These are phyloP conservation scores for Ophiostoma sp. DNA, from an alignment of 2,329 filamentous ascomycete species.

Conservation along the genomic window DNA sequence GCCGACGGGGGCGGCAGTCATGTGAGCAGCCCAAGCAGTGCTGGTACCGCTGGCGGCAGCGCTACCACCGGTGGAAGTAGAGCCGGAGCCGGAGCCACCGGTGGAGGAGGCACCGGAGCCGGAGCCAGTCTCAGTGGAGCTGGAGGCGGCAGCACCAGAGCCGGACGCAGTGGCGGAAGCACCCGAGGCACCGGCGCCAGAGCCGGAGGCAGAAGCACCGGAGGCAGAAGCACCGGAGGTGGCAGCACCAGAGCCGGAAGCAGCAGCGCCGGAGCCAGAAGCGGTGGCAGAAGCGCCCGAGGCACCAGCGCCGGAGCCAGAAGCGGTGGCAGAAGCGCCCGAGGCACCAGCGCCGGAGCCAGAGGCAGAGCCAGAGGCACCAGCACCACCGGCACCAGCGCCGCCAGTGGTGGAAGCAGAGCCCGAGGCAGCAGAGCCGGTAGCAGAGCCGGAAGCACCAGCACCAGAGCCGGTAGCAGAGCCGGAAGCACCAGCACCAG, in stretches of 20 bases:
- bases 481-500: constrained; percentile 10
- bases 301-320: constrained; percentile 3
- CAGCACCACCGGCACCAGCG: constrained; percentile 7
- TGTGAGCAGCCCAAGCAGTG: constrained; percentile 29
- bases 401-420: constrained; percentile 1
- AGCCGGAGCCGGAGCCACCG: constrained; percentile 6
- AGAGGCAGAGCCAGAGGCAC: constrained; percentile 1
- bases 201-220: background rate
- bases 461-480: background rate
- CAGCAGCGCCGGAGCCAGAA: constrained; percentile 28
- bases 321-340: background rate
- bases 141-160: constrained; percentile 25
- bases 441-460: constrained; percentile 27
- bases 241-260: constrained; percentile 19
- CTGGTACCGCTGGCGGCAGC: constrained; percentile 6
- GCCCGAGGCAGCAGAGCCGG: background rate
- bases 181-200: constrained; percentile 12
- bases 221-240: constrained; percentile 22
- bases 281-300: constrained; percentile 15
- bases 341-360: constrained; percentile 28
- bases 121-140: constrained; percentile 31
- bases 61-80: constrained; percentile 15
- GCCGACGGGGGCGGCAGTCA: constrained; percentile 43
- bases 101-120: constrained; percentile 24
- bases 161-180: constrained; percentile 25